These are phyloP conservation scores for Lasiodiplodia hormozganensis DNA, from an alignment of 2,329 filamentous ascomycete genomes.

Conservation along the genomic window DNA sequence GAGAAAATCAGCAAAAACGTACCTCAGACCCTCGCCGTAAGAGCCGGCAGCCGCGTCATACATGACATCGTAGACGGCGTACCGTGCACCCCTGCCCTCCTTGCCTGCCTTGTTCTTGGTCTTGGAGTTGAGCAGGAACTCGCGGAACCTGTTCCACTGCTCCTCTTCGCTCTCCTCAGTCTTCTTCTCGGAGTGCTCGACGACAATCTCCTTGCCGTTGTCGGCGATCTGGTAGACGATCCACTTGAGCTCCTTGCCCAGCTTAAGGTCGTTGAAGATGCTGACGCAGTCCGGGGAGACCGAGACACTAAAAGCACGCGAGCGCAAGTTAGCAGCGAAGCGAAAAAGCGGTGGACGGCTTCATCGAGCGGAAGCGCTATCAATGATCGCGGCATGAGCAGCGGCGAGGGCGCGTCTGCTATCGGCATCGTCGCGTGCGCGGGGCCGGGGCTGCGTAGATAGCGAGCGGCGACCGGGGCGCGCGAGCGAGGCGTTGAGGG, in stretches of 20 bases:
- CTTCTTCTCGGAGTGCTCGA: slow-evolving; percentile 71
- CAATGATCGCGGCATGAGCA: neutral
- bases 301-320: slow-evolving; percentile 64
- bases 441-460: slow-evolving; percentile 28
- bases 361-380: neutral
- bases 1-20: slow-evolving; percentile 30
- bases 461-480: slow-evolving; percentile 31
- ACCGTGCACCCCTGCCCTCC: slow-evolving; percentile 70
- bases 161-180: slow-evolving; percentile 48
- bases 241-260: slow-evolving; percentile 78
- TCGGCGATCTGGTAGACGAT: slow-evolving; percentile 89
- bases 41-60: slow-evolving; percentile 67
- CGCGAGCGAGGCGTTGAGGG: slow-evolving; percentile 32
- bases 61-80: slow-evolving; percentile 85
- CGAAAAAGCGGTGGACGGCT: slow-evolving; percentile 11
- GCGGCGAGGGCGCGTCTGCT: slow-evolving; percentile 21
- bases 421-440: slow-evolving; percentile 25
- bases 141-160: slow-evolving; percentile 76
- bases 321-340: slow-evolving; percentile 14
- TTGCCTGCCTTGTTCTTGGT: slow-evolving; percentile 71
- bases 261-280: slow-evolving; percentile 82
- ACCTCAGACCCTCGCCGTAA: slow-evolving; percentile 72
- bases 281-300: slow-evolving; percentile 74
- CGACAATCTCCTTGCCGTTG: slow-evolving; percentile 80
- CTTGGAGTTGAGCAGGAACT: slow-evolving; percentile 76